Evolutionary conservation across 2,329 filamentous ascomycete species (phyloP).

Genomic region (Harringtonia aguacate): DNA sequence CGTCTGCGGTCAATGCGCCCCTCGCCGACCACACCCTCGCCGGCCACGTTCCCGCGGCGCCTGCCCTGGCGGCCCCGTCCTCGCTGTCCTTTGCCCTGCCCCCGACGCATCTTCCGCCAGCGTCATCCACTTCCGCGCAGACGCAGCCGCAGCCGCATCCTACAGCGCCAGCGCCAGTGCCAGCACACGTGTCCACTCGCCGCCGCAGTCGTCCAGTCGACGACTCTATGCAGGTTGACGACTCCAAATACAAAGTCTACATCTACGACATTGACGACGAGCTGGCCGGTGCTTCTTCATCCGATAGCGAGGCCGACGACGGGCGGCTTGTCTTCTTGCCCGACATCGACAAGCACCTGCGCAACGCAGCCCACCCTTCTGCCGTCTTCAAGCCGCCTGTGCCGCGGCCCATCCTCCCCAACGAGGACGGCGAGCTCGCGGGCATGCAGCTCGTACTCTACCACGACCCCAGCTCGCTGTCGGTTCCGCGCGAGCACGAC

Average conservation of each 20-base stretch:
- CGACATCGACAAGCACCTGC: conserved; percentile 74
- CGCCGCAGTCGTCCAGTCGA: too few relatives aligned
- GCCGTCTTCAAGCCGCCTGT: conserved; percentile 2
- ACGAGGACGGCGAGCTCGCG: conserved; percentile 41
- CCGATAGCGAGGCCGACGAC: conserved; percentile 14
- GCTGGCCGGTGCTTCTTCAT: conserved; percentile 51
- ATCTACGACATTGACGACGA: conserved; percentile 87
- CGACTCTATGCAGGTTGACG: conserved; percentile 74
- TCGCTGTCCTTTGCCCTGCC: background rate
- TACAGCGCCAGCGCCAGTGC: too few relatives aligned
- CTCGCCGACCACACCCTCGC: background rate
- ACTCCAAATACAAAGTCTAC: conserved; percentile 79
- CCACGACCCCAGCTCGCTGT: conserved; percentile 64
- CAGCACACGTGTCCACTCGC: too few relatives aligned
- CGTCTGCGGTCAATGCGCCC: conserved; percentile 5
- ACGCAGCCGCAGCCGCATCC: too few relatives aligned
- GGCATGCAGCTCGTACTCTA: conserved; percentile 77
- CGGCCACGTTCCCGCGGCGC: background rate
- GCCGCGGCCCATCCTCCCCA: conserved; percentile 43
- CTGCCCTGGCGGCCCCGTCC: background rate
- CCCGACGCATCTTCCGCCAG: conserved; percentile 4
- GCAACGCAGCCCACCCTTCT: conserved; percentile 33
- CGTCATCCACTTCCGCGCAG: conserved; percentile 2
- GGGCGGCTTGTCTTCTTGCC: conserved; percentile 67
- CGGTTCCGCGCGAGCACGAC: conserved; percentile 63